A percentile compares a stretch with the other conserved stretches of the same genome.
These are phyloP conservation scores for Verticillium alfalfae DNA, from an alignment of 2,329 filamentous ascomycete species.

Conservation along the genomic window DNA sequence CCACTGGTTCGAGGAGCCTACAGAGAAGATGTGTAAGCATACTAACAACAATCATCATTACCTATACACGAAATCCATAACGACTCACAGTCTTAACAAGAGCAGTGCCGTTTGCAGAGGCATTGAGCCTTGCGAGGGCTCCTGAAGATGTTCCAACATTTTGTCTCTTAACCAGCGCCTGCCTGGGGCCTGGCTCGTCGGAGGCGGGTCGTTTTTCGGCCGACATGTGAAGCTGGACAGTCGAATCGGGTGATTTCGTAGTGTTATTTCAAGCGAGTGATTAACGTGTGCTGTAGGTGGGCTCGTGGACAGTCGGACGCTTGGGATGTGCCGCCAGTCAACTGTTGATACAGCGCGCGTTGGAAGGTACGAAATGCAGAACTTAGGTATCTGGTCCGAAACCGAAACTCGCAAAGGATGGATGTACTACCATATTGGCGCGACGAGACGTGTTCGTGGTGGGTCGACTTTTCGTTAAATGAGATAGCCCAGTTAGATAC, in stretches of 20 bases:
- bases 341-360: not conserved
- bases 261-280: not conserved
- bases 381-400: not conserved
- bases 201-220: slow-evolving; percentile 89
- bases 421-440: too few species aligned
- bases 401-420: too few species aligned
- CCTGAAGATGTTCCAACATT: slow-evolving; percentile 53
- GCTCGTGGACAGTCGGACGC: not conserved
- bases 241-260: not conserved
- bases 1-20: slow-evolving; percentile 76
- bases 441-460: too few species aligned
- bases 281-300: not conserved
- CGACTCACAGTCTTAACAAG: slow-evolving; percentile 45
- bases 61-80: not conserved
- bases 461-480: too few species aligned
- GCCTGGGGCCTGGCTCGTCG: slow-evolving; percentile 70
- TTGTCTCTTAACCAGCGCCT: slow-evolving; percentile 85
- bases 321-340: too few species aligned
- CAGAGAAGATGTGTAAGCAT: not conserved
- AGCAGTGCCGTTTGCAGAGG: slow-evolving; percentile 34
- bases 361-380: not conserved
- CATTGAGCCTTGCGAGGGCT: slow-evolving; percentile 46
- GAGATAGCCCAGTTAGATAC: too few species aligned
- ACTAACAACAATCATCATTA: not conserved
- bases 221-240: slow-evolving; percentile 56